These are phyloP conservation scores for Fusarium sp. DNA, from an alignment of 2,329 filamentous ascomycete genomes.

Conservation along the genomic window DNA sequence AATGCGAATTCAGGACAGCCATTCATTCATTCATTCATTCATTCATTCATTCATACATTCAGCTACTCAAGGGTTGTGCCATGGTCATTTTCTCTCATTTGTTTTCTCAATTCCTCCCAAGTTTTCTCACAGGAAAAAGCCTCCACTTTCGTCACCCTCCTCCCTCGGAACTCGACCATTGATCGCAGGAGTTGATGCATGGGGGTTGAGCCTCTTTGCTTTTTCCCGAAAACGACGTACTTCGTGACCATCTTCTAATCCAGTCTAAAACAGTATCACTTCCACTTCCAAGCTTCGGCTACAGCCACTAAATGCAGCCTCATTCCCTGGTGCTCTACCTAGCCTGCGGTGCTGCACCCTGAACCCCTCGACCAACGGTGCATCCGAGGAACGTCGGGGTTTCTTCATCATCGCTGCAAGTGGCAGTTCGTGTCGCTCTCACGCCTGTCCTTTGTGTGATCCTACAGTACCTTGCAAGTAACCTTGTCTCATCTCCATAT, in stretches of 20 bases:
- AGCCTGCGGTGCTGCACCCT: constrained; percentile 1
- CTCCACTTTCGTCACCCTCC: constrained; percentile 2
- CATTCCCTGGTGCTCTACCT: constrained; percentile 1
- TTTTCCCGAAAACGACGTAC: constrained; percentile 31
- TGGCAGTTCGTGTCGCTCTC: constrained; percentile 24
- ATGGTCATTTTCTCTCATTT: constrained; percentile 13
- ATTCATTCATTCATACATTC: neutral
- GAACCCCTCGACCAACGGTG: constrained; percentile 10
- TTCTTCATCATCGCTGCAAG: constrained; percentile 35
- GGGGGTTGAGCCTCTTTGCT: constrained; percentile 35
- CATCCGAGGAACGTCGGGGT: constrained; percentile 38
- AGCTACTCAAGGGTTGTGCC: neutral
- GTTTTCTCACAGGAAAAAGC: neutral
- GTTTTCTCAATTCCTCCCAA: constrained; percentile 14
- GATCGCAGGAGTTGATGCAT: neutral
- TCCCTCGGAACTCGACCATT: constrained; percentile 12
- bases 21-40: too few species aligned
- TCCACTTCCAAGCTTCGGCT: neutral
- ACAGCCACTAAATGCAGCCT: constrained; percentile 28
- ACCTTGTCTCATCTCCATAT: constrained; percentile 27
- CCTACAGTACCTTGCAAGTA: constrained; percentile 29
- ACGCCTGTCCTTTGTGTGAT: constrained; percentile 21
- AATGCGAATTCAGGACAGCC: neutral
- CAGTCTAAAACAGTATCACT: neutral
- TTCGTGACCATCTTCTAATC: constrained; percentile 21